Evolutionary conservation across 2,329 filamentous ascomycete species (phyloP).

Genomic region (Trichoderma brevicompactum): DNA sequence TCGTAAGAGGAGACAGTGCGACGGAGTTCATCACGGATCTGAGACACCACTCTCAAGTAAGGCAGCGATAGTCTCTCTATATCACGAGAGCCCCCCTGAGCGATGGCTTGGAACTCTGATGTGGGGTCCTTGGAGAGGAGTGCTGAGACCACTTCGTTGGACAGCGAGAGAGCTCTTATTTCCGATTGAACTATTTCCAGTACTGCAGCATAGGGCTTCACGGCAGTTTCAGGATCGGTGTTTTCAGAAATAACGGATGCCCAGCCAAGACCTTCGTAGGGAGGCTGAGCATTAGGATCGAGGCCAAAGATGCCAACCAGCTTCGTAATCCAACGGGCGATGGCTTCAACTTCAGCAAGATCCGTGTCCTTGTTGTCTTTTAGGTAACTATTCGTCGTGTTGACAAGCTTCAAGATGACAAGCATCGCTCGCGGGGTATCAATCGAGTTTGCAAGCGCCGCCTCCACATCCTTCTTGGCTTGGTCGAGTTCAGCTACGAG

Average conservation of each 20-base stretch:
- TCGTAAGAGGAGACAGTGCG: constrained; percentile 54
- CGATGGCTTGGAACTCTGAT: constrained; percentile 52
- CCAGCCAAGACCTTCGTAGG: constrained; percentile 64
- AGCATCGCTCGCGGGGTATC: constrained; percentile 82
- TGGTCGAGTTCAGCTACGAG: constrained; percentile 53
- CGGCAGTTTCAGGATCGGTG: constrained; percentile 51
- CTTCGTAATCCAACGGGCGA: constrained; percentile 80
- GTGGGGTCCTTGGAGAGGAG: constrained; percentile 52
- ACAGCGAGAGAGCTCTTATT: constrained; percentile 53
- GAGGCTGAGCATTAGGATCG: constrained; percentile 61
- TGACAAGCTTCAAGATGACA: constrained; percentile 76
- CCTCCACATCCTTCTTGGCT: constrained; percentile 58
- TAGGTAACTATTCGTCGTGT: constrained; percentile 70
- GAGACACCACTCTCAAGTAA: constrained; percentile 59
- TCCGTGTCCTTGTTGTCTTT: constrained; percentile 53
- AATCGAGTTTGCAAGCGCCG: constrained; percentile 80
- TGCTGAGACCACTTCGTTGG: constrained; percentile 49
- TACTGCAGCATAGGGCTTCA: constrained; percentile 53
- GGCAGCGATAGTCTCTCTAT: constrained; percentile 58
- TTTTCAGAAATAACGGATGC: constrained; percentile 47
- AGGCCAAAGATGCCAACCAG: constrained; percentile 86
- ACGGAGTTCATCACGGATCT: constrained; percentile 65
- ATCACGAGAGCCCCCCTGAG: constrained; percentile 52
- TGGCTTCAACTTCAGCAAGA: constrained; percentile 53
- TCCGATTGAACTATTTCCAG: constrained; percentile 53